phyloP scores from a whole-genome alignment of 352 stramenopile species.

The Pythium phragmiticola region DNA sequence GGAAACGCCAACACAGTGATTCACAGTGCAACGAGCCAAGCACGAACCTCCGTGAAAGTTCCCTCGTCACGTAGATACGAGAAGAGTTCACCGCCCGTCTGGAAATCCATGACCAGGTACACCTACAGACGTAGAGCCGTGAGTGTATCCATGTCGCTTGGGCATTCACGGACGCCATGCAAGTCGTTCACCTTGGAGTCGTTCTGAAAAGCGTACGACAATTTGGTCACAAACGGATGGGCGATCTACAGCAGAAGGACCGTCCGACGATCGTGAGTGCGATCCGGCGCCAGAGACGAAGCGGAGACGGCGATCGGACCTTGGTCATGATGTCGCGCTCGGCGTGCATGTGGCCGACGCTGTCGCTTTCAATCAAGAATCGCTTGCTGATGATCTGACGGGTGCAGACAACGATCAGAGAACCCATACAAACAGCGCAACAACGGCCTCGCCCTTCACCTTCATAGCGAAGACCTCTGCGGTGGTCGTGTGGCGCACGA shows the following conservation, averaged over 20 bases:
- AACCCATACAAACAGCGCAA: neutral
- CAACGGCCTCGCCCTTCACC: slow-evolving; percentile 22
- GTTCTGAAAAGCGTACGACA: slow-evolving; percentile 81
- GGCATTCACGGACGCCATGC: no score
- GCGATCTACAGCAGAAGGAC: slow-evolving; percentile 40
- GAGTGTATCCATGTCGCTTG: neutral
- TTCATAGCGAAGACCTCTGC: slow-evolving; percentile 82
- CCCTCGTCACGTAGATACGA: slow-evolving; percentile 67
- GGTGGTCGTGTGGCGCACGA: slow-evolving; percentile 62
- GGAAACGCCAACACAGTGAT: neutral
- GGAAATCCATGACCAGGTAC: slow-evolving; percentile 64
- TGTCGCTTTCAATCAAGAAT: slow-evolving; percentile 78
- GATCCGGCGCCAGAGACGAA: neutral
- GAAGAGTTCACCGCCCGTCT: slow-evolving; percentile 79
- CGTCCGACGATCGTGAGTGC: neutral
- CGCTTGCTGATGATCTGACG: slow-evolving; percentile 84
- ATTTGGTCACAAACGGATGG: slow-evolving; percentile 78
- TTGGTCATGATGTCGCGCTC: slow-evolving; percentile 88
- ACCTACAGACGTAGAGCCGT: slow-evolving; percentile 26
- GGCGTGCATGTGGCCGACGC: slow-evolving; percentile 74
- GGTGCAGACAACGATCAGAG: neutral
- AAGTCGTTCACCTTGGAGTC: slow-evolving; percentile 60
- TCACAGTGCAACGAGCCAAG: no score
- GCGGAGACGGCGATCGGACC: slow-evolving; percentile 23
- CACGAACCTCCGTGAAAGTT: slow-evolving; percentile 58